phyloP scores from a whole-genome alignment of 305 asterid species.

The Fraxinus sp. region DNA sequence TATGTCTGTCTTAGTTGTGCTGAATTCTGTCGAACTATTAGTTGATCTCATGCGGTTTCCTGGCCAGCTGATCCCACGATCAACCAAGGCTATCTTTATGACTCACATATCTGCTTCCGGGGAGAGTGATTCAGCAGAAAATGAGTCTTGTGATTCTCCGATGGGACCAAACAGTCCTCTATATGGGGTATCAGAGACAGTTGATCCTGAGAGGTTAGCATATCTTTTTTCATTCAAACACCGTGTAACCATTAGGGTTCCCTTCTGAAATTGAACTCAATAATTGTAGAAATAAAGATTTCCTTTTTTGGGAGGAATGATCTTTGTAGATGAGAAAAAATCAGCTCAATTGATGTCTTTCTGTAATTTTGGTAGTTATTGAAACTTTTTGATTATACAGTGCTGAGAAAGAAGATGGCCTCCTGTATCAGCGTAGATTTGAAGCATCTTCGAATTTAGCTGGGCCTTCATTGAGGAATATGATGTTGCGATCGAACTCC shows the following conservation, averaged over 20 bases:
- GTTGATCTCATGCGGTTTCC: slow-evolving; percentile 97
- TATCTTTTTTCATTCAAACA: slow-evolving; percentile 13
- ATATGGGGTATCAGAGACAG: slow-evolving; percentile 80
- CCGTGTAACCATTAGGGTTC: neutral
- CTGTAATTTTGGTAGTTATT: slow-evolving; percentile 14
- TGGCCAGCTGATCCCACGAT: slow-evolving; percentile 88
- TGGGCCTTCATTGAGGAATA: slow-evolving; percentile 78
- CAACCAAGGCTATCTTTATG: slow-evolving; percentile 85
- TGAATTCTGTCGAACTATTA: slow-evolving; percentile 85
- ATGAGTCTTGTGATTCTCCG: slow-evolving; percentile 99
- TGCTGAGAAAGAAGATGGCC: slow-evolving; percentile 79
- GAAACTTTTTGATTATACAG: slow-evolving; percentile 41
- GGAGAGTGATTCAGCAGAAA: slow-evolving; percentile 99
- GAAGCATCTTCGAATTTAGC: slow-evolving; percentile 73
- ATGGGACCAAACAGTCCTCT: slow-evolving; percentile 98
- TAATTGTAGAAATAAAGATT: neutral
- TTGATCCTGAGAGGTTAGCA: slow-evolving; percentile 74
- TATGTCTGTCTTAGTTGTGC: slow-evolving; percentile 80
- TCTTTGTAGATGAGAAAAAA: slow-evolving; percentile 17
- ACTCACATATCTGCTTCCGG: slow-evolving; percentile 96
- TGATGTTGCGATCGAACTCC: slow-evolving; percentile 77
- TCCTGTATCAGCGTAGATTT: slow-evolving; percentile 66
- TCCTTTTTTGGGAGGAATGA: neutral
- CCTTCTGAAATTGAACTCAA: slow-evolving; percentile 5
- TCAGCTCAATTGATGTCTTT: slow-evolving; percentile 6